Conservation (phyloP, 305 asterid genomes). For the Plantago coronopus region DNA sequence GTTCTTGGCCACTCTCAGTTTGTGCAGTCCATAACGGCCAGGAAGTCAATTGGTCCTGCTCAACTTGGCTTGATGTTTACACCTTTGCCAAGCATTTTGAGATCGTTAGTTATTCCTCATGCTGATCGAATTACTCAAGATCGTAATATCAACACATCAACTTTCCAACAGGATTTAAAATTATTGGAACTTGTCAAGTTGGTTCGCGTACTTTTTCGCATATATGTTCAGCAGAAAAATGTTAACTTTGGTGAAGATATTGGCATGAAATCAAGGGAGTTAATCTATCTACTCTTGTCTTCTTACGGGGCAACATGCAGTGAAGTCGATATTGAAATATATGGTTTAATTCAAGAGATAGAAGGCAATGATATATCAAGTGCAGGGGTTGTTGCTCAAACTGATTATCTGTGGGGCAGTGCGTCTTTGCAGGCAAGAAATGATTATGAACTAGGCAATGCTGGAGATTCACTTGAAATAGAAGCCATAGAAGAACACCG, state of each 20-base stretch:
- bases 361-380: conserved; percentile 50
- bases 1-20: conserved; percentile 81
- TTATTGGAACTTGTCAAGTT: conserved; percentile 77
- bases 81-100: conserved; percentile 68
- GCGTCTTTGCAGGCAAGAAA: conserved; percentile 54
- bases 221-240: conserved; percentile 41
- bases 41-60: conserved; percentile 38
- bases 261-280: conserved; percentile 57
- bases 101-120: conserved; percentile 34
- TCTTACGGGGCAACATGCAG: conserved; percentile 72
- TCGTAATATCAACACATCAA: conserved; percentile 28
- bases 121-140: conserved; percentile 27
- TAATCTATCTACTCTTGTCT: conserved; percentile 63
- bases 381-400: conserved; percentile 52
- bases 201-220: conserved; percentile 59
- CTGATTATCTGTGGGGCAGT: conserved; percentile 83
- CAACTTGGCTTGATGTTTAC: conserved; percentile 60
- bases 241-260: conserved; percentile 42
- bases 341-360: conserved; percentile 57
- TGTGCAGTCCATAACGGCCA: conserved; percentile 44
- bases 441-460: conserved; percentile 45
- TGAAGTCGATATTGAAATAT: conserved; percentile 74
- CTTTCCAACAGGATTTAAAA: conserved; percentile 33
- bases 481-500: conserved; percentile 48
- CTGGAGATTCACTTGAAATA: conserved; percentile 31